Evolutionary conservation across 176 grass and related monocot species (phyloP).

Genomic region (Musa itinerans): DNA sequence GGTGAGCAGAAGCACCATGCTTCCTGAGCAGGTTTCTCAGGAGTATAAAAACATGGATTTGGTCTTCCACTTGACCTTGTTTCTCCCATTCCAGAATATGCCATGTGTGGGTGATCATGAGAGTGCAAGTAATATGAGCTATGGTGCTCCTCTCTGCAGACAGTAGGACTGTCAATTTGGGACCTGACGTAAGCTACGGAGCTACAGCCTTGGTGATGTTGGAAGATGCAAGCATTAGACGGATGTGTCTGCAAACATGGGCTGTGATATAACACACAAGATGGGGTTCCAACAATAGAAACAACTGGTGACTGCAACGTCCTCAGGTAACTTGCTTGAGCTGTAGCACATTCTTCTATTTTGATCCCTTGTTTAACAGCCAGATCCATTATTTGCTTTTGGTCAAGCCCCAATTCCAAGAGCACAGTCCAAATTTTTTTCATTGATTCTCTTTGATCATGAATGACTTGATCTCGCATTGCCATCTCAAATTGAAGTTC

Average conservation of each 20-base stretch:
- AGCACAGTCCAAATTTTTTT: constrained; percentile 84
- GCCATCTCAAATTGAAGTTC: constrained; percentile 99
- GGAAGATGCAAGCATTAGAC: constrained; percentile 55
- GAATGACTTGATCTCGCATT: constrained; percentile 94
- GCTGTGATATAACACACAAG: constrained; percentile 35
- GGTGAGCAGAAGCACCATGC: constrained; percentile 16
- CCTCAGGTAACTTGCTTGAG: constrained; percentile 35
- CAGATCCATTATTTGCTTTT: constrained; percentile 77
- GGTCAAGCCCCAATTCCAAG: constrained; percentile 73
- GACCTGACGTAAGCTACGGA: constrained; percentile 43
- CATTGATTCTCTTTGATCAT: constrained; percentile 85
- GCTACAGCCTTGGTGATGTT: constrained; percentile 72
- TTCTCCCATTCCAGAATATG: constrained; percentile 31
- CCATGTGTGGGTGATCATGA: constrained; percentile 18
- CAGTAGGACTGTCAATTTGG: constrained; percentile 41
- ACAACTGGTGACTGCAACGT: constrained; percentile 21
- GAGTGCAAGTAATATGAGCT: constrained; percentile 72
- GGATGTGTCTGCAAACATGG: constrained; percentile 21
- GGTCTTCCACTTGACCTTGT: constrained; percentile 31
- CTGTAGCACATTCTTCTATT: constrained; percentile 62
- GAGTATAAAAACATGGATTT: constrained; percentile 30
- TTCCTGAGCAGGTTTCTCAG: constrained; percentile 30
- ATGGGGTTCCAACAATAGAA: constrained; percentile 21
- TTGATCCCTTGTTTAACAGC: constrained; percentile 83
- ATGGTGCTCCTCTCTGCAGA: constrained; percentile 58